These are phyloP conservation scores for Pythium volutum DNA, from an alignment of 352 stramenopile species.

Conservation along the genomic window DNA sequence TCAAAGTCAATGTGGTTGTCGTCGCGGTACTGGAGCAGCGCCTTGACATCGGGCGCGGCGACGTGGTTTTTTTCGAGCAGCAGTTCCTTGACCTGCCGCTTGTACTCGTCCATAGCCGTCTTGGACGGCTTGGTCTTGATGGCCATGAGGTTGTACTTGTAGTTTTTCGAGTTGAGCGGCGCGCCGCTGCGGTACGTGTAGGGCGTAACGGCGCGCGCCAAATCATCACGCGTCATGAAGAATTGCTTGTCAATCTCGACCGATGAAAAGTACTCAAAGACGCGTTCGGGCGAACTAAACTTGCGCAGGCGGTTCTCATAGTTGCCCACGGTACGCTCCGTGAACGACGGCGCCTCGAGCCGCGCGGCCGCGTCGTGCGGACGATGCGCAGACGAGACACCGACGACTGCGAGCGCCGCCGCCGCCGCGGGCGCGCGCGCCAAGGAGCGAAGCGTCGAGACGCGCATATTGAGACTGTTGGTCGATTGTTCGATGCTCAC, in stretches of 20 bases:
- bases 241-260: slow-evolving; percentile 77
- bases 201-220: slow-evolving; percentile 79
- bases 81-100: slow-evolving; percentile 44
- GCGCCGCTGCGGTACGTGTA: slow-evolving; percentile 78
- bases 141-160: slow-evolving; percentile 78
- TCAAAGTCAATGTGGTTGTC: slow-evolving; percentile 74
- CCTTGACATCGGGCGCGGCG: slow-evolving; percentile 40
- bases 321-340: slow-evolving; percentile 76
- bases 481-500: background rate
- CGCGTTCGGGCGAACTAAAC: slow-evolving; percentile 81
- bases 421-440: slow-evolving; percentile 3
- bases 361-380: background rate
- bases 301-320: slow-evolving; percentile 89
- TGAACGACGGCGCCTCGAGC: slow-evolving; percentile 53
- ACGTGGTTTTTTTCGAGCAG: slow-evolving; percentile 53
- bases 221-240: slow-evolving; percentile 82
- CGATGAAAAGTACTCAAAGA: slow-evolving; percentile 90
- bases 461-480: background rate
- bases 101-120: slow-evolving; percentile 54
- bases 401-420: slow-evolving; percentile 22
- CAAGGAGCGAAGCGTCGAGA: slow-evolving; percentile 18
- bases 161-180: slow-evolving; percentile 73
- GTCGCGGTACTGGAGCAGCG: slow-evolving; percentile 53
- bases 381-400: slow-evolving; percentile 1
- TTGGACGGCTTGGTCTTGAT: slow-evolving; percentile 40